phyloP scores from a whole-genome alignment of 2,329 filamentous ascomycete species.

The Fusarium proliferatum region DNA sequence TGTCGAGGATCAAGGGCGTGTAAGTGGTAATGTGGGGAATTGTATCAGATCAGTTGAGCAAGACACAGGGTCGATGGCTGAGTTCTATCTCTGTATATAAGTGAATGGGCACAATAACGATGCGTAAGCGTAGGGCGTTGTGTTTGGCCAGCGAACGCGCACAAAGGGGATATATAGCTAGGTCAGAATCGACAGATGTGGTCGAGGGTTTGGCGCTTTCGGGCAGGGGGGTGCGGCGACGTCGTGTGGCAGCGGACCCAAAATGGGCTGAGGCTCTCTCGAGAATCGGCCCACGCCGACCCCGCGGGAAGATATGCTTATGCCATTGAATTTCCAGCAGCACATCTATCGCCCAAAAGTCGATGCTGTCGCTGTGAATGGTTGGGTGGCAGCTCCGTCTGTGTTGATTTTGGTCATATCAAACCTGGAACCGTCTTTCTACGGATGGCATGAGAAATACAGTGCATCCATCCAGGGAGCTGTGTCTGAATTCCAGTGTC shows the following conservation, averaged over 20 bases:
- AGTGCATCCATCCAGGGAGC: background rate
- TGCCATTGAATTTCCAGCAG: slow-evolving; percentile 34
- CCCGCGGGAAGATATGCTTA: slow-evolving; percentile 48
- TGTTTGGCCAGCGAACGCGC: slow-evolving; percentile 33
- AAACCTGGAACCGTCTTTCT: slow-evolving; percentile 27
- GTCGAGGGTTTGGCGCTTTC: slow-evolving; percentile 39
- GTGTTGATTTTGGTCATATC: slow-evolving; percentile 22
- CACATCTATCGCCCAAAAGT: slow-evolving; percentile 4
- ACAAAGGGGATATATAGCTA: slow-evolving; percentile 47
- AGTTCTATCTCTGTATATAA: slow-evolving; percentile 31
- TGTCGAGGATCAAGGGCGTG: slow-evolving; percentile 21
- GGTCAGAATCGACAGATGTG: slow-evolving; percentile 48
- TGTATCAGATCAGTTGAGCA: slow-evolving; percentile 20
- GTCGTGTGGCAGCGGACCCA: slow-evolving; percentile 50
- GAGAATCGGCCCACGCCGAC: slow-evolving; percentile 52
- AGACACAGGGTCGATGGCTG: slow-evolving; percentile 20
- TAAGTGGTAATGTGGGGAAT: slow-evolving; percentile 32
- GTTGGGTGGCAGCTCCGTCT: slow-evolving; percentile 13
- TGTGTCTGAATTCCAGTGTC: background rate
- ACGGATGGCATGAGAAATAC: slow-evolving; percentile 22
- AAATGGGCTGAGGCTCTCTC: slow-evolving; percentile 51
- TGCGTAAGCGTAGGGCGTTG: slow-evolving; percentile 24
- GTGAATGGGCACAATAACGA: slow-evolving; percentile 18
- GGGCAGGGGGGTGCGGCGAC: slow-evolving; percentile 49
- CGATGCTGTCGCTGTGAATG: background rate